Percentiles rank a stretch among this genome's conserved stretches.
These are phyloP conservation scores for Ploettnerulaceae sp. DNA, from an alignment of 2,329 filamentous ascomycete genomes.

Conservation along the genomic window DNA sequence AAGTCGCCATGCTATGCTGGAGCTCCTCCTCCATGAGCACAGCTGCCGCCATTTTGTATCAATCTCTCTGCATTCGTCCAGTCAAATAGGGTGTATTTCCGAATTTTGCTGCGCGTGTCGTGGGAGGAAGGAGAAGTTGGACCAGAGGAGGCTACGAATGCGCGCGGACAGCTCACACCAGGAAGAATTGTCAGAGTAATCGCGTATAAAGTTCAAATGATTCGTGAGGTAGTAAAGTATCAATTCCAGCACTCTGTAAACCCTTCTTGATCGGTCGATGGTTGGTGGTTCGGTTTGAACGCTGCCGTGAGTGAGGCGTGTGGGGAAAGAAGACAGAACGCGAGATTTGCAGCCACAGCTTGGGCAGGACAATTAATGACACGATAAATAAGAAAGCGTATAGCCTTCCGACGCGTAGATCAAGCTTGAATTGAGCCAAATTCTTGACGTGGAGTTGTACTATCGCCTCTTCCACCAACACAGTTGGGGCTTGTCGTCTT, in stretches of 20 bases:
- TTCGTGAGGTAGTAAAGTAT: not conserved
- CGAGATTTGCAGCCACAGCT: constrained; percentile 25
- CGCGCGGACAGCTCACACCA: not conserved
- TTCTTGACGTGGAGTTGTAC: constrained; percentile 27
- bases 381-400: constrained; percentile 21
- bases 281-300: constrained; percentile 10
- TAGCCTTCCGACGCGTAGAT: constrained; percentile 32
- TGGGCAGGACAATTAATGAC: constrained; percentile 19
- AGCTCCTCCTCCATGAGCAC: constrained; percentile 32
- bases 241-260: not conserved
- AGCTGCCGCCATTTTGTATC: constrained; percentile 30
- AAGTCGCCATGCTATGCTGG: constrained; percentile 32
- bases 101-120: not conserved
- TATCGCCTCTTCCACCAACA: constrained; percentile 18
- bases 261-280: not conserved
- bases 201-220: not conserved
- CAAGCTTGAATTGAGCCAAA: constrained; percentile 27
- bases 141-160: not conserved
- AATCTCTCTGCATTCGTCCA: constrained; percentile 22
- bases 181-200: not conserved
- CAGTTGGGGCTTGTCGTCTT: constrained; percentile 23
- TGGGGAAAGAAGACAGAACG: constrained; percentile 20
- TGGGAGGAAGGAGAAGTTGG: not conserved
- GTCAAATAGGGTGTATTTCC: not conserved
- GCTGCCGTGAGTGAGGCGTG: constrained; percentile 8